phyloP scores from a whole-genome alignment of 805 yeast genomes.

The Ogataea pignaliae region DNA sequence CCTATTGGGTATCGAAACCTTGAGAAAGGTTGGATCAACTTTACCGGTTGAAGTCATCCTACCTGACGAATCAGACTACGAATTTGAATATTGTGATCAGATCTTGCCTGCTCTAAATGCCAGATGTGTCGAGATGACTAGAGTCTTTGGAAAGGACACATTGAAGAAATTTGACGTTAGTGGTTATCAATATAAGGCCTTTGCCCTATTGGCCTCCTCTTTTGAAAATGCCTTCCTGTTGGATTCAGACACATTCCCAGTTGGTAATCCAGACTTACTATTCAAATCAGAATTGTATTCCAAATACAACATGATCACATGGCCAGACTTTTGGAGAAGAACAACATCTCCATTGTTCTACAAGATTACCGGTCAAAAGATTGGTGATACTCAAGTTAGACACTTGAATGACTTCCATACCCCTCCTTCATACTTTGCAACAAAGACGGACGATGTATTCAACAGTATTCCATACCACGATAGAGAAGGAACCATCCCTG shows the following conservation, averaged over 20 bases:
- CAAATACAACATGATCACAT: conserved; percentile 45
- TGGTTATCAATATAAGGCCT: conserved; percentile 66
- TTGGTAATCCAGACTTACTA: conserved; percentile 44
- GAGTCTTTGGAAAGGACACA: conserved; percentile 54
- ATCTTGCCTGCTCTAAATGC: conserved; percentile 61
- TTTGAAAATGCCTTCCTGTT: conserved; percentile 48
- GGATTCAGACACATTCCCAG: conserved; percentile 51
- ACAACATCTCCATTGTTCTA: conserved; percentile 50
- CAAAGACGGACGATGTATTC: conserved; percentile 28
- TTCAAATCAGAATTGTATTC: conserved; percentile 54
- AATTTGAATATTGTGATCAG: conserved; percentile 61
- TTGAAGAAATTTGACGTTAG: conserved; percentile 44
- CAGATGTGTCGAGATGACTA: conserved; percentile 60
- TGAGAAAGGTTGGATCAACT: conserved; percentile 62
- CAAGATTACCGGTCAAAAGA: conserved; percentile 36
- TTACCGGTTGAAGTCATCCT: conserved; percentile 81
- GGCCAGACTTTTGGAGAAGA: conserved; percentile 62
- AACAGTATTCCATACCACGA: conserved; percentile 51
- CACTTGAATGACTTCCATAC: conserved; percentile 29
- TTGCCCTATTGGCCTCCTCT: conserved; percentile 53
- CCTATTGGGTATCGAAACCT: conserved; percentile 55
- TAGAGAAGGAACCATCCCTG: conserved; percentile 63
- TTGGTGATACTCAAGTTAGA: conserved; percentile 31
- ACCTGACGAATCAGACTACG: conserved; percentile 67
- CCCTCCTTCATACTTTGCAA: conserved; percentile 27